Percentiles rank a stretch among this genome's conserved stretches.
Conservation (phyloP, 1,284 basidiomycete species). For the Polyporus tsugae region DNA sequence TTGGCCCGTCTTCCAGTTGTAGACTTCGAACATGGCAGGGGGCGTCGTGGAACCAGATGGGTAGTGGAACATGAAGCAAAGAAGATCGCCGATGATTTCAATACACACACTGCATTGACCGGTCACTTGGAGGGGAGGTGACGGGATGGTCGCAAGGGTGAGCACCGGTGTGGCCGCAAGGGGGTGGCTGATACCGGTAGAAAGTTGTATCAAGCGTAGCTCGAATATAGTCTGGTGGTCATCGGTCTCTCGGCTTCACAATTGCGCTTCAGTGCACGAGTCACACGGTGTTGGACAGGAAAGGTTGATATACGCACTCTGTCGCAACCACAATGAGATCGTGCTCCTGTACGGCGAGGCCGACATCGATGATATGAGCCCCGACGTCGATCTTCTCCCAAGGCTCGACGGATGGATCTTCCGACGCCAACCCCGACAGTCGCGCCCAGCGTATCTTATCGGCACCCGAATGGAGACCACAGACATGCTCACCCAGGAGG, state of each 20-base stretch:
- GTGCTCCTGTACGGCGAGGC: constrained; percentile 55
- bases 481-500: constrained; percentile 46
- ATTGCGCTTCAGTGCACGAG: neutral
- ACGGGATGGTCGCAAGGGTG: constrained; percentile 29
- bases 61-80: constrained; percentile 38
- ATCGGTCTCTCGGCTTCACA: constrained; percentile 23
- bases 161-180: constrained; percentile 47
- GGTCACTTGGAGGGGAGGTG: constrained; percentile 13
- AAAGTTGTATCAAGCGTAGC: constrained; percentile 49
- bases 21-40: constrained; percentile 45
- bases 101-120: constrained; percentile 48
- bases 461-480: constrained; percentile 23
- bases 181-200: constrained; percentile 52
- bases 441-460: constrained; percentile 24
- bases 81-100: constrained; percentile 54
- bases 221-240: constrained; percentile 33
- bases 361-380: constrained; percentile 46
- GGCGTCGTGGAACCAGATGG: constrained; percentile 23
- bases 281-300: neutral
- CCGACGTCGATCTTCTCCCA: constrained; percentile 49
- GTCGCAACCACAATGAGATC: constrained; percentile 56
- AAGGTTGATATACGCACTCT: constrained; percentile 40
- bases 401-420: neutral
- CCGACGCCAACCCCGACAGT: constrained; percentile 5
- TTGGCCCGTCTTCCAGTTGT: constrained; percentile 52